Evolutionary conservation across 2,329 filamentous ascomycete genomes (phyloP).

Genomic region (Ambrosiella beaveri): DNA sequence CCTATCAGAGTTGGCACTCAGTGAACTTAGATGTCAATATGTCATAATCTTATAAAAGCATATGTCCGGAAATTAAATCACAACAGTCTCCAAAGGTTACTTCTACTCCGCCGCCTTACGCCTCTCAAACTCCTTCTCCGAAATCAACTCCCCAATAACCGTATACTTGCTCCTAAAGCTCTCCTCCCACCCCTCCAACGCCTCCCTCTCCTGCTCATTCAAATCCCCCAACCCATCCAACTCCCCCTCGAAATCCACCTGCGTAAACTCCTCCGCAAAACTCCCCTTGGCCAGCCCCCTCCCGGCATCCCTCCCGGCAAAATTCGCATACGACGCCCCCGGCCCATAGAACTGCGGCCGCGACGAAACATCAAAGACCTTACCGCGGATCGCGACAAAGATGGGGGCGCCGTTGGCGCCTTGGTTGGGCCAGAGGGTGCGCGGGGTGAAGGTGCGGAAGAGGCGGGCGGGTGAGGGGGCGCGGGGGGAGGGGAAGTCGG

Average conservation of each 20-base stretch:
- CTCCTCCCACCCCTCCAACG: constrained; percentile 81
- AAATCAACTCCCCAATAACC: constrained; percentile 74
- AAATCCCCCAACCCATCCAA: constrained; percentile 61
- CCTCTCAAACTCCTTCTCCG: constrained; percentile 24
- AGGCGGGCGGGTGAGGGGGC: constrained; percentile 39
- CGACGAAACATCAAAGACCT: constrained; percentile 74
- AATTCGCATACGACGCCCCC: constrained; percentile 87
- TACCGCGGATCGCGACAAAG: constrained; percentile 79
- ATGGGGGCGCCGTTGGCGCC: constrained; percentile 58
- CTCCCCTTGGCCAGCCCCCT: constrained; percentile 77
- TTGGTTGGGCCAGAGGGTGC: constrained; percentile 70
- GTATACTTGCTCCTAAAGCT: constrained; percentile 87
- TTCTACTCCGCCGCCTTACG: constrained; percentile 16
- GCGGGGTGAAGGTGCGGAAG: constrained; percentile 56
- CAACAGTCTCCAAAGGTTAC: neutral
- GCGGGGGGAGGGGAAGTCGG: constrained; percentile 22
- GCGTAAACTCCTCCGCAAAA: constrained; percentile 92
- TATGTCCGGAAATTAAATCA: neutral
- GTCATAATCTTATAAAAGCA: neutral
- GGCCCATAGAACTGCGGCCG: constrained; percentile 94
- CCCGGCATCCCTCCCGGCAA: constrained; percentile 80
- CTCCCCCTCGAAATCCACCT: constrained; percentile 70
- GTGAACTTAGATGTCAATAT: neutral
- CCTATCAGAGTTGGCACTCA: too few species aligned
- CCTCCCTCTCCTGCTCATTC: constrained; percentile 59